Conservation (phyloP, 176 grass and related monocot species). For the Typha latifolia region DNA sequence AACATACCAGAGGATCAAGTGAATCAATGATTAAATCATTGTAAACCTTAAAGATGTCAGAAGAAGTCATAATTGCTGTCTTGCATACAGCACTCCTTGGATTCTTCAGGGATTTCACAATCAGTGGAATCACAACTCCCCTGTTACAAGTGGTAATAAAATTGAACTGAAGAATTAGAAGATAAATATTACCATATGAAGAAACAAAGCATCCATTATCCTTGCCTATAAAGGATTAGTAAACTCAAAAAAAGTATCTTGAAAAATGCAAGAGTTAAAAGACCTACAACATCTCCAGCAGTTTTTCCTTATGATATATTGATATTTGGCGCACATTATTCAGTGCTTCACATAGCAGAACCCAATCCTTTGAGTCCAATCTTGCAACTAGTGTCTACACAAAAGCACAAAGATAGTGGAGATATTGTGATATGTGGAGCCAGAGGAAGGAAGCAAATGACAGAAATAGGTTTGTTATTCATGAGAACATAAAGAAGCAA, state of each 20-base stretch:
- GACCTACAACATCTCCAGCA: conserved; percentile 77
- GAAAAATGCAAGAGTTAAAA: conserved; percentile 4
- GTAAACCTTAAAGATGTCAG: conserved; percentile 84
- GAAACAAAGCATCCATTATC: no score
- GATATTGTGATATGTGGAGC: conserved; percentile 1
- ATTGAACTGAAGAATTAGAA: conserved; percentile 1
- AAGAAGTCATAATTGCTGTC: conserved; percentile 87
- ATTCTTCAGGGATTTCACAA: conserved; percentile 91
- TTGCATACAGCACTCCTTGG: conserved; percentile 98
- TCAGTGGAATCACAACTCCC: conserved; percentile 54
- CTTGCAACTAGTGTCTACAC: conserved; percentile 62
- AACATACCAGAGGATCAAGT: conserved; percentile 66
- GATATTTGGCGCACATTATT: conserved; percentile 90
- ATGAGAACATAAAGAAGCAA: not conserved
- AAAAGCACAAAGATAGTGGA: conserved; percentile 13
- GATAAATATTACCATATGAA: not conserved
- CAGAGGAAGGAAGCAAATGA: conserved; percentile 2
- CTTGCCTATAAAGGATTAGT: not conserved
- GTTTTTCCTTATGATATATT: conserved; percentile 66
- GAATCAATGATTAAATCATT: conserved; percentile 63
- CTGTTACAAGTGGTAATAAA: conserved; percentile 31
- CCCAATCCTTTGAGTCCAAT: conserved; percentile 92
- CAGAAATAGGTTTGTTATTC: not conserved
- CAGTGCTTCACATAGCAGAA: conserved; percentile 82
- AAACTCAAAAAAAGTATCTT: not conserved